These are phyloP conservation scores for Ceratocystiopsis sp. DNA, from an alignment of 2,329 filamentous ascomycete genomes.

Conservation along the genomic window DNA sequence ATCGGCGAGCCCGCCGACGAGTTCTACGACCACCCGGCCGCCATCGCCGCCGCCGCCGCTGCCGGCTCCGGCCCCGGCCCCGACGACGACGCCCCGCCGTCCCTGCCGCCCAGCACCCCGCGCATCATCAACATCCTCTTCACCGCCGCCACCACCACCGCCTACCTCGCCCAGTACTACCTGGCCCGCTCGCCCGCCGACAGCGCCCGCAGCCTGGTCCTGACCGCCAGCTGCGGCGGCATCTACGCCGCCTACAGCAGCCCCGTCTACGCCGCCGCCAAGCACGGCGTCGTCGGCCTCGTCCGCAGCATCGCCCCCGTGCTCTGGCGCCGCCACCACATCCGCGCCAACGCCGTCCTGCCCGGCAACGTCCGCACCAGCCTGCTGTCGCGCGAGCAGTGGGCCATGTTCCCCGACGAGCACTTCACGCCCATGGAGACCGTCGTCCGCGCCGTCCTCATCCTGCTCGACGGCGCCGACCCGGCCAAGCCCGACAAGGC, in stretches of 20 bases:
- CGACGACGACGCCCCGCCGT: neutral
- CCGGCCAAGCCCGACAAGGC: neutral
- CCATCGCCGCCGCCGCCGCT: too few species aligned
- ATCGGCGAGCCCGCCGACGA: neutral
- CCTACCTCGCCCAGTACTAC: slow-evolving; percentile 24
- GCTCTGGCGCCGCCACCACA: slow-evolving; percentile 12
- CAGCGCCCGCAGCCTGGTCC: slow-evolving; percentile 12
- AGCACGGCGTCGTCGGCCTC: slow-evolving; percentile 18
- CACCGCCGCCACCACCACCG: slow-evolving; percentile 20
- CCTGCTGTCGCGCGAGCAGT: slow-evolving; percentile 13
- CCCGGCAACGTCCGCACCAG: slow-evolving; percentile 17
- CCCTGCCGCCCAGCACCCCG: neutral
- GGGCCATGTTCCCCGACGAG: slow-evolving; percentile 15
- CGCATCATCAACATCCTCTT: slow-evolving; percentile 16
- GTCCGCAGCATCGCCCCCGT: slow-evolving; percentile 15
- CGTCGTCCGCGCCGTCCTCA: slow-evolving; percentile 2
- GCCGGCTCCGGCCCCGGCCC: too few species aligned
- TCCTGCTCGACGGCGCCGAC: slow-evolving; percentile 3
- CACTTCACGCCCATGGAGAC: slow-evolving; percentile 12
- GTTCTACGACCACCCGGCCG: slow-evolving; percentile 1
- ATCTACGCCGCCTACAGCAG: slow-evolving; percentile 5
- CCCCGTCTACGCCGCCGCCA: slow-evolving; percentile 11
- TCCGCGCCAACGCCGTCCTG: slow-evolving; percentile 17
- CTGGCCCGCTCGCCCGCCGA: slow-evolving; percentile 15
- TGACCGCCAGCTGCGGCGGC: slow-evolving; percentile 14